phyloP scores from a whole-genome alignment of 805 yeast genomes.

The Helenozyma rhizophorensis region DNA sequence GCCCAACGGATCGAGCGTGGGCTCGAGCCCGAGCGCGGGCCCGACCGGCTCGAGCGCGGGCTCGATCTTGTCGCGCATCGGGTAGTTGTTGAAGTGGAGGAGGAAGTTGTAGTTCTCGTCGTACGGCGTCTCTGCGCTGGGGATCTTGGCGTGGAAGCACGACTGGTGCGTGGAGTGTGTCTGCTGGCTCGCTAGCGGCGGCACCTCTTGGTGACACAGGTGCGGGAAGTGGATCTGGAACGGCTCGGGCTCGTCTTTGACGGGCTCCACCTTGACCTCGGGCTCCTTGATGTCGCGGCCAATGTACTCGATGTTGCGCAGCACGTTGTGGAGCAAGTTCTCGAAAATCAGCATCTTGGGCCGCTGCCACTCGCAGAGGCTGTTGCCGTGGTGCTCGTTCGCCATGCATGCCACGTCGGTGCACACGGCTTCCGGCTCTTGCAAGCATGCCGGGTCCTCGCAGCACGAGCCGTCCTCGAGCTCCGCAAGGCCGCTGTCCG shows the following conservation, averaged over 20 bases:
- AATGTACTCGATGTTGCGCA: conserved; percentile 21
- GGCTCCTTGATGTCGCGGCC: conserved; percentile 2
- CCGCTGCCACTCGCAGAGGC: conserved; percentile 26
- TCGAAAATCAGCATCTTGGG: conserved; percentile 35
- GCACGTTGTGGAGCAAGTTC: conserved; percentile 34
- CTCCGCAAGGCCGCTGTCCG: too few relatives aligned
- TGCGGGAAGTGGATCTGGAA: conserved; percentile 39
- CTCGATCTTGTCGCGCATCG: conserved; percentile 7
- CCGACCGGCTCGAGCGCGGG: conserved; percentile 1
- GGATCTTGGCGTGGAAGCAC: conserved; percentile 44
- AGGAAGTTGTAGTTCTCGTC: conserved; percentile 39
- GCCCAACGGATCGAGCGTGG: neutral
- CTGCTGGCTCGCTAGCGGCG: neutral
- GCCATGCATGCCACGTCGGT: neutral
- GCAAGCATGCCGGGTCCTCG: neutral
- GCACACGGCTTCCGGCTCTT: neutral
- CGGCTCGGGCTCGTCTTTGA: conserved; percentile 3
- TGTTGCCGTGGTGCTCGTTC: conserved; percentile 9
- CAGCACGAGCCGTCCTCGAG: neutral
- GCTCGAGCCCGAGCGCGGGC: neutral
- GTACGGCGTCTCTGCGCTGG: conserved; percentile 19
- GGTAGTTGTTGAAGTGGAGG: conserved; percentile 31
- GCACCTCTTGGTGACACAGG: conserved; percentile 24
- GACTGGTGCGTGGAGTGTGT: conserved; percentile 29
- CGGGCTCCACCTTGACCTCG: conserved; percentile 1